phyloP scores from a whole-genome alignment of 768 basidiomycete species.

The Mycena kentingensis region DNA sequence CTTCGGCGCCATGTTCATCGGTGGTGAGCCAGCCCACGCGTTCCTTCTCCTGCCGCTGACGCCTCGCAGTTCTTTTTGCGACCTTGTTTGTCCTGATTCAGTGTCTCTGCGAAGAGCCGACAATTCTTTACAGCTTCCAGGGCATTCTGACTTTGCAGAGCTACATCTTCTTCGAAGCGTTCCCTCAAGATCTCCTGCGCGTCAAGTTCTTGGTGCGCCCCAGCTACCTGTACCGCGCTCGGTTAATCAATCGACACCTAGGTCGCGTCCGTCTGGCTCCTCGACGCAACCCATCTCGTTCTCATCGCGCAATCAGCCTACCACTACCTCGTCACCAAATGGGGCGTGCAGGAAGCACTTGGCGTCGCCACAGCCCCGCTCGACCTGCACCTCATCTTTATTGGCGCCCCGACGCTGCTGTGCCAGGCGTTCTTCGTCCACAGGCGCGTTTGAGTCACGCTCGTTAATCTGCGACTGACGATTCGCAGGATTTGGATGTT shows the following conservation, averaged over 20 bases:
- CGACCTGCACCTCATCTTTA: slow-evolving; percentile 16
- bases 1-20: slow-evolving; percentile 10
- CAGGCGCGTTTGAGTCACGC: slow-evolving; percentile 3
- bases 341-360: slow-evolving; percentile 9
- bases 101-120: not conserved
- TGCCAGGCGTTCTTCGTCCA: slow-evolving; percentile 19
- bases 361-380: not conserved
- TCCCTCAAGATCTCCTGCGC: slow-evolving; percentile 5
- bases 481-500: slow-evolving; percentile 21
- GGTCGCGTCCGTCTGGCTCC: slow-evolving; percentile 15
- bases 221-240: not conserved
- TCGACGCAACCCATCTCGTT: slow-evolving; percentile 16
- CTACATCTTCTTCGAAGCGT: slow-evolving; percentile 12
- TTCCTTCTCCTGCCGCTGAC: not conserved
- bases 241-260: not conserved
- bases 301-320: slow-evolving; percentile 18
- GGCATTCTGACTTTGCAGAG: slow-evolving; percentile 11
- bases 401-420: slow-evolving; percentile 7
- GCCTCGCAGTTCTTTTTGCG: not conserved
- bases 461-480: not conserved
- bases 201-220: slow-evolving; percentile 1
- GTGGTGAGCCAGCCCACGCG: not conserved
- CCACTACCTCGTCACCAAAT: slow-evolving; percentile 19
- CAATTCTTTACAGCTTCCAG: slow-evolving; percentile 6
- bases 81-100: not conserved